Evolutionary conservation across 306 rosid species (phyloP).

Genomic region (Fragaria vesca): DNA sequence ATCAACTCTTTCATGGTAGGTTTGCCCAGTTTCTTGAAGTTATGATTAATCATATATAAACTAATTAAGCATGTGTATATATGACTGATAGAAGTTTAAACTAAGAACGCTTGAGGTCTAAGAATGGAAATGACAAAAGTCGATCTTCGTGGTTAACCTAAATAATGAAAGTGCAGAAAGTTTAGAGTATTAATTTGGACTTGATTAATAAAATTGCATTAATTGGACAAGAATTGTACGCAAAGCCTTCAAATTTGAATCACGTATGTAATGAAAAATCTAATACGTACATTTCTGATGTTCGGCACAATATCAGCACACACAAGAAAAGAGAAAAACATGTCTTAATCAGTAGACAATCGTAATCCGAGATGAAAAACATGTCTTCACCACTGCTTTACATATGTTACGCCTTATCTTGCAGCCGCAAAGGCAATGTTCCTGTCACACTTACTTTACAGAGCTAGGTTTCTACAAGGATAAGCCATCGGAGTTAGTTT

Average conservation of each 20-base stretch:
- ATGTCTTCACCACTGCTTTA: neutral
- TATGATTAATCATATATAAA: neutral
- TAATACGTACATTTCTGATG: neutral
- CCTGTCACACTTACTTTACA: neutral
- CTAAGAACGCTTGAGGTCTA: neutral
- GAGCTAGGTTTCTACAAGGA: neutral
- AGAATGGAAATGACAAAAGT: neutral
- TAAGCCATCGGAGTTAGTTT: neutral
- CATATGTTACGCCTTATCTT: conserved; percentile 4
- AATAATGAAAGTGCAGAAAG: neutral
- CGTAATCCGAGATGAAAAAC: neutral
- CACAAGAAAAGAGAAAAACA: neutral
- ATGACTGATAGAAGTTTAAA: neutral
- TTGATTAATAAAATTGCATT: neutral
- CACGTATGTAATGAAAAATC: neutral
- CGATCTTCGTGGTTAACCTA: neutral
- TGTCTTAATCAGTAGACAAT: neutral
- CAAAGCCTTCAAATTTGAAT: conserved; percentile 5
- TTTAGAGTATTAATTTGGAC: neutral
- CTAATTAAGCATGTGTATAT: neutral
- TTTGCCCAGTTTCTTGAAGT: conserved; percentile 10
- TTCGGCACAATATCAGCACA: neutral
- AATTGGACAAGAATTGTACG: neutral
- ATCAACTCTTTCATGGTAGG: neutral
- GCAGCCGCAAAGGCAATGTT: conserved; percentile 18